Evolutionary conservation across 2,329 filamentous ascomycete genomes (phyloP), one percentile per base, ranked within the genome.

Genomic region (Nannizziopsis barbatae): DNA sequence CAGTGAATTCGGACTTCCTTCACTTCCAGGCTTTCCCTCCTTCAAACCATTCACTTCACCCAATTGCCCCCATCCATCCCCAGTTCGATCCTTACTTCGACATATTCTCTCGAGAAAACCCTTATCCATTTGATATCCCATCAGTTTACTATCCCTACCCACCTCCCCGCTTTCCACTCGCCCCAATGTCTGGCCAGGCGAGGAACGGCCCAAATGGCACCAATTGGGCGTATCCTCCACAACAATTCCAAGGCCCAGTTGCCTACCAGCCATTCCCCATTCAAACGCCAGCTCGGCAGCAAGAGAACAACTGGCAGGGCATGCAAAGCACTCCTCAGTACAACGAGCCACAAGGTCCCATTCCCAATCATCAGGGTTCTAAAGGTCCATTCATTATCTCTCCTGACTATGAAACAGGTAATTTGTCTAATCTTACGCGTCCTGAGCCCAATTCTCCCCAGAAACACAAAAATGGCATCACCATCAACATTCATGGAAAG

Each of bases 361-460:
- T 14, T 14, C 33, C 40, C 39, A 45, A 44, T 15, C 37, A 47
- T 27, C 45, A 39, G n/a, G 47, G 47, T 9, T 52, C 50, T 33
- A 50, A 38, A 50, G 47, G 50, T 33, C 50, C 50, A 27, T 38
- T 52, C 15, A 50, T 52, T 42, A 47, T 52, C 37, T 45, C 50
- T 36, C 48, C 50, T 37, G 8, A 3, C 14, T 15, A n/a, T 20
- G 17, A 18, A 30, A 18, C 30, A 36, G 15, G n/a, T 12, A 35
- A 27, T 27, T 7, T 4, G 22, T 7, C 22, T 7, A 27, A 3
- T 27, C 7, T 27, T 7, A 3, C 22, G 22, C 22, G 22, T 27
- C 7, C 22, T 27, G 22, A 27, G 22, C 22, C 22, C 22, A 3
- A 27, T 4, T 4, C 4, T 7, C 22, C 22, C 22, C 22, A 27